phyloP scores from a whole-genome alignment of 345 rosid species.

The Clausena lansium region DNA sequence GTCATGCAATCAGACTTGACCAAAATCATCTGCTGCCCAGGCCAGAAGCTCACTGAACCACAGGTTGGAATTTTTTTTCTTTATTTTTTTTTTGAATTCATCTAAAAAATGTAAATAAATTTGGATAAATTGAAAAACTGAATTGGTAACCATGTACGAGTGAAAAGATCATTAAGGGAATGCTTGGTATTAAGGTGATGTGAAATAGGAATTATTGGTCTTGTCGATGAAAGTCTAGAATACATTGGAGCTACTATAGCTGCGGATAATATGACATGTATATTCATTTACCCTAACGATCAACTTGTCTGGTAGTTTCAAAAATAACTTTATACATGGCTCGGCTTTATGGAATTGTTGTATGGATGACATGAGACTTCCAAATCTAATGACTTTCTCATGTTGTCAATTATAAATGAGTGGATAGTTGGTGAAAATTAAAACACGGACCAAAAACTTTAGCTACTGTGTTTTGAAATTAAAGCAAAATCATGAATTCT shows the following conservation, averaged over 20 bases:
- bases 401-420: background rate
- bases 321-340: too few species aligned
- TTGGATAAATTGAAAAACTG: background rate
- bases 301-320: too few species aligned
- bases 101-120: too few species aligned
- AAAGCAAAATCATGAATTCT: background rate
- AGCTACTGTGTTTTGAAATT: background rate
- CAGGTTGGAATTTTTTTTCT: slow-evolving; percentile 39
- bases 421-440: background rate
- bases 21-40: slow-evolving; percentile 60
- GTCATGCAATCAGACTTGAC: slow-evolving; percentile 71
- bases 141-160: background rate
- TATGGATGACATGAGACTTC: background rate
- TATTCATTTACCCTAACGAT: too few species aligned
- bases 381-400: background rate
- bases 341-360: too few species aligned
- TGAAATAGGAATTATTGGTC: too few species aligned
- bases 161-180: background rate
- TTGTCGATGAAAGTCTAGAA: too few species aligned
- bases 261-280: too few species aligned
- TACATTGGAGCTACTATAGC: too few species aligned
- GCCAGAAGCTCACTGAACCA: slow-evolving; percentile 63
- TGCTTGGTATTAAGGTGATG: background rate
- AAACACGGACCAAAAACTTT: background rate
- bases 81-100: too few species aligned